Evolutionary conservation across 371 early-diverging fungal genomes (phyloP).

Genomic region (Dinochytrium kinnereticum): DNA sequence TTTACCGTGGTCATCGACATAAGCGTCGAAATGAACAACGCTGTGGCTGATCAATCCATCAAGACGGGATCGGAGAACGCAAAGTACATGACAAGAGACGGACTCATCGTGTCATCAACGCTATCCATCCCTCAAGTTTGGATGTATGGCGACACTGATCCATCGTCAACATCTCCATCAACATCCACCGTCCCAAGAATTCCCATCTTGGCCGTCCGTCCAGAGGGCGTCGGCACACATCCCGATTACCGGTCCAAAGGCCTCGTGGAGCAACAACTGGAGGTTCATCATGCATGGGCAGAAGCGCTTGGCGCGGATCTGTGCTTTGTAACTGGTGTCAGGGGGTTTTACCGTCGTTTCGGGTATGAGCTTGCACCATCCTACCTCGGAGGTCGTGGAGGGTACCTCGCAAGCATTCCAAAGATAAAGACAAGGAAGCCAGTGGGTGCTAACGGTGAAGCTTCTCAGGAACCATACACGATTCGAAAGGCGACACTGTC

Average conservation of each 20-base stretch:
- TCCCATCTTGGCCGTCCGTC: slow-evolving; percentile 19
- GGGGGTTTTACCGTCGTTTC: slow-evolving; percentile 30
- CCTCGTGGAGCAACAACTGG: slow-evolving; percentile 24
- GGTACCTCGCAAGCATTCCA: background rate
- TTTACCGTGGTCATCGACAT: slow-evolving; percentile 33
- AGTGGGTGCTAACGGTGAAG: too few relatives aligned
- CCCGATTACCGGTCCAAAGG: slow-evolving; percentile 12
- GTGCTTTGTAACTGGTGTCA: slow-evolving; percentile 27
- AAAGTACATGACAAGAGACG: background rate
- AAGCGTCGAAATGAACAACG: background rate
- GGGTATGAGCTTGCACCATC: slow-evolving; percentile 29
- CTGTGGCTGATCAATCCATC: too few relatives aligned
- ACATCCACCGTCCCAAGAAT: background rate
- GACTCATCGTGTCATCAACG: slow-evolving; percentile 22
- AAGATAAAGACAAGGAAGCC: background rate
- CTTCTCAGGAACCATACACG: background rate
- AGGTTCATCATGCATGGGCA: slow-evolving; percentile 32
- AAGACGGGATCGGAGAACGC: too few relatives aligned
- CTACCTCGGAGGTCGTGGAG: slow-evolving; percentile 11
- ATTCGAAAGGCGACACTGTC: background rate
- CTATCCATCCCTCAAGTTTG: slow-evolving; percentile 30
- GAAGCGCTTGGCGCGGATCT: slow-evolving; percentile 21
- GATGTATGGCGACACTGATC: slow-evolving; percentile 21
- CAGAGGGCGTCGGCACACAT: slow-evolving; percentile 33
- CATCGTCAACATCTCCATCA: too few relatives aligned